Percentiles rank a stretch among this genome's conserved stretches.
These are phyloP conservation scores for Stentor coeruleus DNA, from an alignment of 73 alveolate genomes.

Conservation along the genomic window DNA sequence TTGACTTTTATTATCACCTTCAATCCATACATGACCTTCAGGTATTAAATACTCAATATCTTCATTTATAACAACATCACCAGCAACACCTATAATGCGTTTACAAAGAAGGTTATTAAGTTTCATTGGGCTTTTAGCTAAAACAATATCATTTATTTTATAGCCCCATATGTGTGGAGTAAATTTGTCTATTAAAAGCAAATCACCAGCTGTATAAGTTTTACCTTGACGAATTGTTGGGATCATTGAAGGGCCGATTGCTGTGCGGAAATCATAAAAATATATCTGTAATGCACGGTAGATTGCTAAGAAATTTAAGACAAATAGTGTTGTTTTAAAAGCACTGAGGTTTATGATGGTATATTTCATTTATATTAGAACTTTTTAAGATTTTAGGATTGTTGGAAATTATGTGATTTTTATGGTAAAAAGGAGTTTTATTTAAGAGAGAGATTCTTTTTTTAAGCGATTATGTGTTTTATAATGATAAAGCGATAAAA, in stretches of 20 bases:
- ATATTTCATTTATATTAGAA: too few relatives aligned
- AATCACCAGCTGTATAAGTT: slow-evolving; percentile 17
- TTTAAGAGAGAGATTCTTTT: too few relatives aligned
- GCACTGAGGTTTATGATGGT: too few relatives aligned
- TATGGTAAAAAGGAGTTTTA: too few relatives aligned
- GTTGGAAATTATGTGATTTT: too few relatives aligned
- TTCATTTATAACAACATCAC: slow-evolving; percentile 1
- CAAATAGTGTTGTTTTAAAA: neutral
- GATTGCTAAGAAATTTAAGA: neutral
- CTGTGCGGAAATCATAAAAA: slow-evolving; percentile 39
- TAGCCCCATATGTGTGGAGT: neutral
- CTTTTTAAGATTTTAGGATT: too few relatives aligned
- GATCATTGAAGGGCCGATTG: slow-evolving; percentile 55
- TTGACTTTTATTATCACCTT: slow-evolving; percentile 47
- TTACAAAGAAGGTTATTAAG: slow-evolving; percentile 7
- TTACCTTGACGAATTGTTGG: slow-evolving; percentile 10
- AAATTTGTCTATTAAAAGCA: slow-evolving; percentile 14
- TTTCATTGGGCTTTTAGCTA: slow-evolving; percentile 26
- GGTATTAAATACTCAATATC: slow-evolving; percentile 34
- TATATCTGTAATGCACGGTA: slow-evolving; percentile 23
- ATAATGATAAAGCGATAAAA: too few relatives aligned
- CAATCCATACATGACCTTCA: slow-evolving; percentile 51
- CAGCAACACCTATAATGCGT: slow-evolving; percentile 15
- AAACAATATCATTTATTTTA: neutral
- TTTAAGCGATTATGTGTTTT: too few relatives aligned